Evolutionary conservation across 1,284 basidiomycete species (phyloP).

Genomic region (Ustilago bromivora): DNA sequence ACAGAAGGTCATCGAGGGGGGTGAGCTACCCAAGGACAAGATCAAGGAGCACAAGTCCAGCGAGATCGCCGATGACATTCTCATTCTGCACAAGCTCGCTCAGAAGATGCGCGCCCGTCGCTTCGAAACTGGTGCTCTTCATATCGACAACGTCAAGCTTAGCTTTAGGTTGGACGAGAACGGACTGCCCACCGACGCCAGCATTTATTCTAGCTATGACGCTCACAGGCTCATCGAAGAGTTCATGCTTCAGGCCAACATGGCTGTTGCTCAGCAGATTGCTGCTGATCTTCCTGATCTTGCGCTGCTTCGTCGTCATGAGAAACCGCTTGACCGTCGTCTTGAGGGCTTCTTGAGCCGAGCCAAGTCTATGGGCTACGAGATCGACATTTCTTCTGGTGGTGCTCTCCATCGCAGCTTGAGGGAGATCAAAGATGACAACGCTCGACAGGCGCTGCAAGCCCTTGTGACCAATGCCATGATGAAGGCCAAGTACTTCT

Average conservation of each 20-base stretch:
- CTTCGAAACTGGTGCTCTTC: constrained; percentile 84
- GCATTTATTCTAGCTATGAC: constrained; percentile 76
- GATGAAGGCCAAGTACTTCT: constrained; percentile 95
- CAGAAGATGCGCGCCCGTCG: constrained; percentile 80
- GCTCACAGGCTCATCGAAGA: constrained; percentile 90
- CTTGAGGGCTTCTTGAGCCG: constrained; percentile 67
- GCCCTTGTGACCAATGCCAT: constrained; percentile 88
- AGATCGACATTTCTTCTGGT: constrained; percentile 82
- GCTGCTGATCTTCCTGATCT: constrained; percentile 94
- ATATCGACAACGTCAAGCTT: constrained; percentile 79
- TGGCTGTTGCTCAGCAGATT: constrained; percentile 89
- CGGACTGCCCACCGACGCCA: constrained; percentile 85
- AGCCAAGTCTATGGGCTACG: constrained; percentile 80
- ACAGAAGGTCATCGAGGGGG: constrained; percentile 84
- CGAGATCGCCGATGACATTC: constrained; percentile 81
- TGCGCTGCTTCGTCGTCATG: constrained; percentile 91
- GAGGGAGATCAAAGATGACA: constrained; percentile 74
- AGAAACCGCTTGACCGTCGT: constrained; percentile 85
- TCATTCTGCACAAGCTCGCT: constrained; percentile 75
- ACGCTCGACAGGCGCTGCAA: constrained; percentile 81
- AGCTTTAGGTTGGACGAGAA: constrained; percentile 84
- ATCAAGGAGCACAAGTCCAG: constrained; percentile 73
- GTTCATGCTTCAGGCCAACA: constrained; percentile 95
- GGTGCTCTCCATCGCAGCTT: constrained; percentile 87
- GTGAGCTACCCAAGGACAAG: constrained; percentile 71